These are phyloP conservation scores for Cladorrhinum sp. DNA, from an alignment of 2,329 filamentous ascomycete species.

Conservation along the genomic window DNA sequence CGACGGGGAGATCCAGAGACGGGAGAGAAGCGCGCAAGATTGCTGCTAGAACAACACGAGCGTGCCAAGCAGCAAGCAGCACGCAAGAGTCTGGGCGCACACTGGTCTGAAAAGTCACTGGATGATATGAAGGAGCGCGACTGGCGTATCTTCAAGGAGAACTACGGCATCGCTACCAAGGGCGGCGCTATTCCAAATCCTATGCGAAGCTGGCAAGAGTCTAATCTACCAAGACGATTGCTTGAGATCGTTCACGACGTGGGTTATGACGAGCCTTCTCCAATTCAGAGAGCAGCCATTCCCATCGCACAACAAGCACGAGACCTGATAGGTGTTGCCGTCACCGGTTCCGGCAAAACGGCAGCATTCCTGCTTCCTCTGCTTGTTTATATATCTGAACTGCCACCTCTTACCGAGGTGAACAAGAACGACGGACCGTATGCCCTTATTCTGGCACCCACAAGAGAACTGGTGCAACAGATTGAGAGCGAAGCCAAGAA, in stretches of 20 bases:
- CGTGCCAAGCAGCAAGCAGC: slow-evolving; percentile 69
- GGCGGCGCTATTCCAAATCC: slow-evolving; percentile 90
- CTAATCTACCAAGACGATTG: slow-evolving; percentile 70
- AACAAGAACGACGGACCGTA: slow-evolving; percentile 96
- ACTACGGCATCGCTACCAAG: slow-evolving; percentile 95
- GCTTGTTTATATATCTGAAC: slow-evolving; percentile 88
- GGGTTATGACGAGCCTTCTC: slow-evolving; percentile 86
- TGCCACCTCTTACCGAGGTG: slow-evolving; percentile 77
- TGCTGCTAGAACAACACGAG: slow-evolving; percentile 82
- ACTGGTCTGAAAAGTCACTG: slow-evolving; percentile 92
- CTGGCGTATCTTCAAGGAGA: slow-evolving; percentile 99
- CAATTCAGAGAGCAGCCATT: slow-evolving; percentile 91
- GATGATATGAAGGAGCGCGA: slow-evolving; percentile 95
- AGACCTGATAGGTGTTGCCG: slow-evolving; percentile 96
- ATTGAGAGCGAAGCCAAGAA: slow-evolving; percentile 93
- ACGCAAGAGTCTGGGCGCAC: slow-evolving; percentile 77
- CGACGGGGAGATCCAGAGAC: slow-evolving; percentile 72
- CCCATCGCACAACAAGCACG: slow-evolving; percentile 89
- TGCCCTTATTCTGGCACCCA: slow-evolving; percentile 93
- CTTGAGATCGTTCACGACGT: slow-evolving; percentile 79
- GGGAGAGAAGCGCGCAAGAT: slow-evolving; percentile 70
- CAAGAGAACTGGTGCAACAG: slow-evolving; percentile 94
- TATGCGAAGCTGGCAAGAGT: slow-evolving; percentile 93
- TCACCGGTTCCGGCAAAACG: slow-evolving; percentile 97
- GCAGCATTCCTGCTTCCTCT: slow-evolving; percentile 90